These are phyloP conservation scores for Emericellopsis terricola DNA, from an alignment of 495 filamentous ascomycete species.

Conservation along the genomic window DNA sequence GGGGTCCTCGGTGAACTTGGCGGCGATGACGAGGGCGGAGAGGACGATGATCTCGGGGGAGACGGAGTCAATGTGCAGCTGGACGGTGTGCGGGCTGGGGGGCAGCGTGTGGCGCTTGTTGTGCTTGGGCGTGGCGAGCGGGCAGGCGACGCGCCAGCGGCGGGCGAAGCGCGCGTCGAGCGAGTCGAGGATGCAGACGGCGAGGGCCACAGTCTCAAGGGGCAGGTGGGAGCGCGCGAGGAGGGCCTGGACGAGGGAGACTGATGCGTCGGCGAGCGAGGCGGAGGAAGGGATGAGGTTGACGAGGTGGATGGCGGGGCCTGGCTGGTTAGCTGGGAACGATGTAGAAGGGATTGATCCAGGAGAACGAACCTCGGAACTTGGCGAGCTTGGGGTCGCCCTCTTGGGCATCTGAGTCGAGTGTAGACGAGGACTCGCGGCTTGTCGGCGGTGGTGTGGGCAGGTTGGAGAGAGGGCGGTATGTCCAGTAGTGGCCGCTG, in stretches of 20 bases:
- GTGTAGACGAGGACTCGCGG: constrained; percentile 20
- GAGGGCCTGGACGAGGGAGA: constrained; percentile 31
- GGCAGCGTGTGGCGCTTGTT: constrained; percentile 28
- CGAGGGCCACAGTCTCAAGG: constrained; percentile 31
- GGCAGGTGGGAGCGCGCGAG: constrained; percentile 29
- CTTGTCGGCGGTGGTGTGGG: constrained; percentile 39
- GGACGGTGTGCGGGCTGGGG: constrained; percentile 9
- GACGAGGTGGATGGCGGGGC: constrained; percentile 34
- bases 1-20: constrained; percentile 34
- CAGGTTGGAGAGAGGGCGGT: constrained; percentile 39
- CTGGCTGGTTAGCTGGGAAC: constrained; percentile 9
- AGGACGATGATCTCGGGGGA: constrained; percentile 33
- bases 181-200: constrained; percentile 36
- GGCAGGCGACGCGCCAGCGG: constrained; percentile 30
- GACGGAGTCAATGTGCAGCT: constrained; percentile 34
- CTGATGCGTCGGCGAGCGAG: constrained; percentile 28
- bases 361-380: constrained; percentile 30
- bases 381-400: constrained; percentile 19
- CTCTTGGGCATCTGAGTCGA: too few species aligned
- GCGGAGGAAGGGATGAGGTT: constrained; percentile 35
- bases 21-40: constrained; percentile 28
- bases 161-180: constrained; percentile 34
- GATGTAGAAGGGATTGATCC: background rate
- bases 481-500: constrained; percentile 24
- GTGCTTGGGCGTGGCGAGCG: constrained; percentile 10